Conservation (phyloP, 116 monocot genomes). For the Posidonia oceanica region DNA sequence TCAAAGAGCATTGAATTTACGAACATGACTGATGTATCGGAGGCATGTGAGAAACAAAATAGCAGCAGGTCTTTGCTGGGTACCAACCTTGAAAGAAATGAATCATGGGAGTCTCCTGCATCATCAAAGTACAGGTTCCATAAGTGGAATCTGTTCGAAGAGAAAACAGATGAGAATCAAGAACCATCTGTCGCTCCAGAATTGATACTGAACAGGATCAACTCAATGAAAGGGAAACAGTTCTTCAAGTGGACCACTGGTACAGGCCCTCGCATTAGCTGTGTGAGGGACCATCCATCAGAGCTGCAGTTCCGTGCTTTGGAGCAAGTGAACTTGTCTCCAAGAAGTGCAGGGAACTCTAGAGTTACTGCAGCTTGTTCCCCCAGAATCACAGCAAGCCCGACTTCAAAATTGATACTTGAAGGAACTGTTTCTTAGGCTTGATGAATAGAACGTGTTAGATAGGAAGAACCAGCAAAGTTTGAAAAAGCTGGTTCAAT, state of each 20-base stretch:
- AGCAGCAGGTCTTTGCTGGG: no score
- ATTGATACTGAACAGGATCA: constrained; percentile 53
- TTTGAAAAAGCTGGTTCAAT: background rate
- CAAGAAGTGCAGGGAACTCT: constrained; percentile 14
- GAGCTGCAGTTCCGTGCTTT: constrained; percentile 61
- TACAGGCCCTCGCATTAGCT: constrained; percentile 57
- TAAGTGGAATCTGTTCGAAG: constrained; percentile 59
- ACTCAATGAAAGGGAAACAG: constrained; percentile 47
- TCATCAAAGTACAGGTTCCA: background rate
- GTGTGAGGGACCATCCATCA: constrained; percentile 54
- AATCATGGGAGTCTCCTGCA: background rate
- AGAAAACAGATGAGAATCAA: constrained; percentile 24
- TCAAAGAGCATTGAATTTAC: no score
- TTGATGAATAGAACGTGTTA: background rate
- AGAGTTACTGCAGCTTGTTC: background rate
- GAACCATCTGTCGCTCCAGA: constrained; percentile 29
- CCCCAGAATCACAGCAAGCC: background rate
- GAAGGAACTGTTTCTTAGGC: no score
- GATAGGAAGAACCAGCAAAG: background rate
- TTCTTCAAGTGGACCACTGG: constrained; percentile 63
- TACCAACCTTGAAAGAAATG: background rate
- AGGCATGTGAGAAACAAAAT: no score
- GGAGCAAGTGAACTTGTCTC: constrained; percentile 67
- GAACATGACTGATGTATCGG: no score
- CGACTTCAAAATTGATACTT: background rate